Conservation (phyloP, 192 early-diverging fungal genomes). For the Kickxella alabastrina region DNA sequence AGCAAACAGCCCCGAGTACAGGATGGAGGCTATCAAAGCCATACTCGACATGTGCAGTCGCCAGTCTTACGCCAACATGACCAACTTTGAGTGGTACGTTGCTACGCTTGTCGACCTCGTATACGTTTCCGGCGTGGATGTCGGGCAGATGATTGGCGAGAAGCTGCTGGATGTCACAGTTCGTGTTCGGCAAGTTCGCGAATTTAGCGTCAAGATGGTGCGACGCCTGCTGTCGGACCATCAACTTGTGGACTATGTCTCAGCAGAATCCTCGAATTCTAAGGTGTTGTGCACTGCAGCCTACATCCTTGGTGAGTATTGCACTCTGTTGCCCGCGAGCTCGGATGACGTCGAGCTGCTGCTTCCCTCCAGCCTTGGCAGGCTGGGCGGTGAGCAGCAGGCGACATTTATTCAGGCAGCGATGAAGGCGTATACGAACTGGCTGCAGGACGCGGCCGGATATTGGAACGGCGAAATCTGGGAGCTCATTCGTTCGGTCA, state of each 20-base stretch:
- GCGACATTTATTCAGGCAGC: constrained; percentile 41
- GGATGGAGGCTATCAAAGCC: constrained; percentile 73
- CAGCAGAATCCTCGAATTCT: constrained; percentile 58
- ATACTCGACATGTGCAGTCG: constrained; percentile 80
- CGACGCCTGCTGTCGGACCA: constrained; percentile 66
- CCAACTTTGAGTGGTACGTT: constrained; percentile 97
- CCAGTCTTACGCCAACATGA: constrained; percentile 78
- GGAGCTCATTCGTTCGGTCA: constrained; percentile 34
- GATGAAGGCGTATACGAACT: constrained; percentile 46
- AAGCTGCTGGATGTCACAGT: constrained; percentile 89
- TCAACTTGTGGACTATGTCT: constrained; percentile 60
- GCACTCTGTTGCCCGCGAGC: constrained; percentile 55
- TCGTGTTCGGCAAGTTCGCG: constrained; percentile 78
- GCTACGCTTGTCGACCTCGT: constrained; percentile 75
- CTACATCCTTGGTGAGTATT: constrained; percentile 90
- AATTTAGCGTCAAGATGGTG: constrained; percentile 73
- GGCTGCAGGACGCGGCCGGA: constrained; percentile 36
- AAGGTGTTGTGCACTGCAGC: constrained; percentile 81
- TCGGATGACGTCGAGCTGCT: constrained; percentile 62
- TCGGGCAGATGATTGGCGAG: constrained; percentile 62
- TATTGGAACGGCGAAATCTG: constrained; percentile 45
- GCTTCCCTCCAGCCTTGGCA: constrained; percentile 56
- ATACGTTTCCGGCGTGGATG: constrained; percentile 70
- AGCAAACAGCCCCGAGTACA: constrained; percentile 62
- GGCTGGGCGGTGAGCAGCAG: constrained; percentile 21